These are phyloP conservation scores for cucumber (Cucumis sativus) DNA, from an alignment of 306 rosid genomes.

Conservation along the genomic window Cucumber_9930_V3 NC_026657.2:433001-433500, in stretches of 20 bases:
- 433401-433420: slow-evolving; percentile 28
- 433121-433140: too few species aligned
- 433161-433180: background rate
- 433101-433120: too few species aligned
- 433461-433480: too few species aligned
- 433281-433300: slow-evolving; percentile 53
- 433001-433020: too few species aligned
- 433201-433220: too few species aligned
- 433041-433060: too few species aligned
- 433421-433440: slow-evolving; percentile 11
- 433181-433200: too few species aligned
- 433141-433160: background rate
- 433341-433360: slow-evolving; percentile 34
- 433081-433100: too few species aligned
- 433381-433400: slow-evolving; percentile 52
- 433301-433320: slow-evolving; percentile 48
- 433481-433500: too few species aligned
- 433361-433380: slow-evolving; percentile 30
- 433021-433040: too few species aligned
- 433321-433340: slow-evolving; percentile 20
- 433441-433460: background rate
- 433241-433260: slow-evolving; percentile 33
- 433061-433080: too few species aligned
- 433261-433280: slow-evolving; percentile 34
- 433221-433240: slow-evolving; percentile 24